A percentile compares a stretch with the other conserved stretches of the same genome.
These are phyloP conservation scores for Dryas integrifolia DNA, from an alignment of 331 rosid species.

Conservation along the genomic window DNA sequence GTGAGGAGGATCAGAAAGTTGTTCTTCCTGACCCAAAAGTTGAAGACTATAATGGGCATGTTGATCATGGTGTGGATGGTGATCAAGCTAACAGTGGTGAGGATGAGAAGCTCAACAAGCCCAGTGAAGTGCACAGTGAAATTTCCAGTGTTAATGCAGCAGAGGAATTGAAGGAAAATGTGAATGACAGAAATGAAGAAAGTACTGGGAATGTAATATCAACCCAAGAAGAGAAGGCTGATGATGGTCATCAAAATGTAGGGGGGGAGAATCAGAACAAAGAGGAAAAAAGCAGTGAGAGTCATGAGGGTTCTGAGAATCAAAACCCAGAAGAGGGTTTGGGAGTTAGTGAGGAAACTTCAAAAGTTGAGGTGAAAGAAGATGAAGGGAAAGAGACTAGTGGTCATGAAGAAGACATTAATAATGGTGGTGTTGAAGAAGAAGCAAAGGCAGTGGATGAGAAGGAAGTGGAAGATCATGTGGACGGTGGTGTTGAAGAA, in stretches of 20 bases:
- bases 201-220: not conserved
- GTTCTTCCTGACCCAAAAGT: constrained; percentile 20
- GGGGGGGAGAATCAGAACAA: constrained; percentile 21
- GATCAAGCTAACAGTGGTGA: constrained; percentile 6
- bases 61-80: not conserved
- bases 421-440: not conserved
- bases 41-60: constrained; percentile 15
- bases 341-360: not conserved
- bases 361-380: constrained; percentile 16
- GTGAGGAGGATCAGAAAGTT: constrained; percentile 13
- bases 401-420: not conserved
- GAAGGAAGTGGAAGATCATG: constrained; percentile 13
- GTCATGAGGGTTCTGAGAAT: not conserved
- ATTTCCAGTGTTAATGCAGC: constrained; percentile 27
- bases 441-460: constrained; percentile 8
- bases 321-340: constrained; percentile 1
- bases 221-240: not conserved
- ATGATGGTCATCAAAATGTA: constrained; percentile 10
- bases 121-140: constrained; percentile 17
- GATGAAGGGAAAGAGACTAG: not conserved
- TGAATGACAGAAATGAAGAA: constrained; percentile 4
- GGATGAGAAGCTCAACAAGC: constrained; percentile 17
- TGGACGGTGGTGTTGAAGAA: constrained; percentile 5
- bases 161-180: constrained; percentile 1
- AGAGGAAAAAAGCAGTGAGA: constrained; percentile 21